phyloP scores from a whole-genome alignment of 2,329 filamentous ascomycete genomes.

The Fusarium papillatum region DNA sequence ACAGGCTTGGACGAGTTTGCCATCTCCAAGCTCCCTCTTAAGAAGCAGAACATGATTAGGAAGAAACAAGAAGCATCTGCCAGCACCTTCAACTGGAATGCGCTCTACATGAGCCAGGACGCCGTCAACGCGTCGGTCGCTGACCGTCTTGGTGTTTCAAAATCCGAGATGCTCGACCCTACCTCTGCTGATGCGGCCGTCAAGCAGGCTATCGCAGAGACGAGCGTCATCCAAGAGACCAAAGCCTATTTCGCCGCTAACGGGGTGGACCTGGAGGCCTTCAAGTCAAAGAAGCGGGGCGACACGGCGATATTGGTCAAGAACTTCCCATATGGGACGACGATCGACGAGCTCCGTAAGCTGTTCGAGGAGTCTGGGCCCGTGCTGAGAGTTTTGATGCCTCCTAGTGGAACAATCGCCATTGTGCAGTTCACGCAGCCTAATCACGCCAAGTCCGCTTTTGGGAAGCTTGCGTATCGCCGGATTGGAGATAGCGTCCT shows the following conservation, averaged over 20 bases:
- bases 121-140: slow-evolving; percentile 93
- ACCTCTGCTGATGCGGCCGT: slow-evolving; percentile 94
- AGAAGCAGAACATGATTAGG: slow-evolving; percentile 93
- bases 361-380: slow-evolving; percentile 90
- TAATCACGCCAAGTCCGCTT: slow-evolving; percentile 85
- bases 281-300: slow-evolving; percentile 87
- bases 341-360: slow-evolving; percentile 81
- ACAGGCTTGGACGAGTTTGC: slow-evolving; percentile 88
- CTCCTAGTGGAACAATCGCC: slow-evolving; percentile 91
- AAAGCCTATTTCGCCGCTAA: slow-evolving; percentile 91
- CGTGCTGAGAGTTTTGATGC: slow-evolving; percentile 88
- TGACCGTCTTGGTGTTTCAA: slow-evolving; percentile 87
- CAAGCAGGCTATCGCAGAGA: slow-evolving; percentile 97
- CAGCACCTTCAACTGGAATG: slow-evolving; percentile 95
- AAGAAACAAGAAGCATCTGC: slow-evolving; percentile 85
- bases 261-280: slow-evolving; percentile 92
- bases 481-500: slow-evolving; percentile 92
- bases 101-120: slow-evolving; percentile 99
- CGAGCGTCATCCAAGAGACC: slow-evolving; percentile 94
- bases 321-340: slow-evolving; percentile 91
- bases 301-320: slow-evolving; percentile 93
- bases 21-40: slow-evolving; percentile 91
- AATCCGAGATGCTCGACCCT: slow-evolving; percentile 94
- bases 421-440: slow-evolving; percentile 90
- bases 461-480: slow-evolving; percentile 87